Evolutionary conservation across 495 filamentous ascomycete genomes (phyloP).

Genomic region (Annulohypoxylon maeteangense): DNA sequence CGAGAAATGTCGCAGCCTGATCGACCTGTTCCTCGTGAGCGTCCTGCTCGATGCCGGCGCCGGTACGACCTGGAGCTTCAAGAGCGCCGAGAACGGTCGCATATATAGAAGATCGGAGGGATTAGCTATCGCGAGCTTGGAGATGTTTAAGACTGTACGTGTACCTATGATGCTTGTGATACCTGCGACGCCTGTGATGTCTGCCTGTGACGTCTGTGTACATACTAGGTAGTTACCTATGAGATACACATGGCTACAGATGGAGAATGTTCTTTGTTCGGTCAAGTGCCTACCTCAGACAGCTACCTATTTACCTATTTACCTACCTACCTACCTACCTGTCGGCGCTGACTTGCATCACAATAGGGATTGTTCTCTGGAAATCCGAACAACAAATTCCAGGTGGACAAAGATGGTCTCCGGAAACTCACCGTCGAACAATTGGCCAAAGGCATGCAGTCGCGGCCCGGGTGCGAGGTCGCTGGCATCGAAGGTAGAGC

Average conservation of each 20-base stretch:
- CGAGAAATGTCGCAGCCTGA: conserved; percentile 78
- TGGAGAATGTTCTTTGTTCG: neutral
- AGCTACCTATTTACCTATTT: too few relatives aligned
- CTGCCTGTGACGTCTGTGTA: too few relatives aligned
- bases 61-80: conserved; percentile 86
- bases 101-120: conserved; percentile 89
- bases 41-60: conserved; percentile 90
- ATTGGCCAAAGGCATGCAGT: conserved; percentile 81
- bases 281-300: too few relatives aligned
- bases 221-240: too few relatives aligned
- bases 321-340: too few relatives aligned
- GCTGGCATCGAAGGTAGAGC: conserved; percentile 89
- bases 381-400: conserved; percentile 79
- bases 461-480: conserved; percentile 81
- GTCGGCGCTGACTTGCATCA: conserved; percentile 18
- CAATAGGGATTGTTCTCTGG: conserved; percentile 84
- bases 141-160: conserved; percentile 87
- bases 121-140: conserved; percentile 90
- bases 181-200: too few relatives aligned
- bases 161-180: neutral
- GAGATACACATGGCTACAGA: neutral
- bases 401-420: conserved; percentile 87
- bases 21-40: conserved; percentile 90
- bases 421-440: conserved; percentile 77
- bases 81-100: conserved; percentile 87